Evolutionary conservation across 2,329 filamentous ascomycete genomes (phyloP), one percentile per base, ranked within the genome.

Genomic region (Aspergillus amoenus): DNA sequence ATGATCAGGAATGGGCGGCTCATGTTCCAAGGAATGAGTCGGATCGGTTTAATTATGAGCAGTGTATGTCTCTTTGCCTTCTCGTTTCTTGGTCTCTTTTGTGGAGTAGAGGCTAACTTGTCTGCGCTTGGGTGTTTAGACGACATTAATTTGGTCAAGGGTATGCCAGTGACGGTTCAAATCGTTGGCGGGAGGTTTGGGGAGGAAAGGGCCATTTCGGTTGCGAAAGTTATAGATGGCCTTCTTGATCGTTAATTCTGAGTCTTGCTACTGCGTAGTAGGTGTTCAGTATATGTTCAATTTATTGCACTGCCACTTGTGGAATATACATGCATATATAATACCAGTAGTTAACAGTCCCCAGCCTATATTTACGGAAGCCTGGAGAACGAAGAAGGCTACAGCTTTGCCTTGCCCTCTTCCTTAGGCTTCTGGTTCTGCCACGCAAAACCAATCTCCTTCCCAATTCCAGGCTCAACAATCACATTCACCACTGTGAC

Each of bases 401-500:
- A 68, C 48, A 71, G 50, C 59, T 69, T 70, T 9, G 64, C 58
- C 55, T 62, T 58, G 17, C 52, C 57, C 46, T 69, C 65, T 41
- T 24, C 32, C 43, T 47, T 46, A 4, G 42, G 21, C 42, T 42
- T n/a, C 40, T 53, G 42, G 22, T 60, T 60, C 60, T 73, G 68
- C 72, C 72, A 75, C 3, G 71, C 72, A 66, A 74, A 74, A 12
- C 68, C 66, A 52, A 73, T 72, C 44, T 65, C 64, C 66, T 78
- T 76, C 49, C 74, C 76, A 56, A 76, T 73, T 0, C 79, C 80
- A 30, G 79, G 76, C 63, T 84, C 81, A 58, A 85, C 79, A 43
- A 84, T 76, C 2, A 85, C 75, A 73, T 85, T 85, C 1, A 85
- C 75, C 8, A 85, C 72, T 1, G 79, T 79, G 0, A 81, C 79